These are phyloP conservation scores for Lepidium campestre DNA, from an alignment of 441 rosid species.

Conservation along the genomic window DNA sequence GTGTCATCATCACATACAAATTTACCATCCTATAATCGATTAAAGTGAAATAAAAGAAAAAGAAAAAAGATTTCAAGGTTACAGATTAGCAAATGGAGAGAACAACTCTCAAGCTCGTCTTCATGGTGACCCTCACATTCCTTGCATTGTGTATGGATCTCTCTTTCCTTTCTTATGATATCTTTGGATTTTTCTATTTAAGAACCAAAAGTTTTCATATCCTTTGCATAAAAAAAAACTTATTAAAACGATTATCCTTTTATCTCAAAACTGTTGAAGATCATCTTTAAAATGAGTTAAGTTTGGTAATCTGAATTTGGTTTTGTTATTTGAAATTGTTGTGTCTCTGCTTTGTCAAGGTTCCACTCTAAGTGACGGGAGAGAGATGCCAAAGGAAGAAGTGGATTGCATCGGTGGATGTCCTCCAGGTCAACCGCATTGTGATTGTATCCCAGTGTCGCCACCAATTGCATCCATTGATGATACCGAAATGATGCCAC, in stretches of 20 bases:
- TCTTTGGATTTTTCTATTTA: background rate
- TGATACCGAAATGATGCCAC: too few relatives aligned
- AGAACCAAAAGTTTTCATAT: background rate
- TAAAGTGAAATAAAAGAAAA: background rate
- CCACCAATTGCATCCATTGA: too few relatives aligned
- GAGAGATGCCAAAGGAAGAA: background rate
- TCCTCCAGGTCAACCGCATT: too few relatives aligned
- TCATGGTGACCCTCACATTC: background rate
- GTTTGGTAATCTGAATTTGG: background rate
- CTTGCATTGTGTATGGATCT: conserved; percentile 10
- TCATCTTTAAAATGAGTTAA: background rate
- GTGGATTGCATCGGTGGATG: background rate
- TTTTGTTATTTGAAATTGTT: background rate
- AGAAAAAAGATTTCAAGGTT: background rate
- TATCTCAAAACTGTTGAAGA: background rate
- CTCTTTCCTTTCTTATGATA: background rate
- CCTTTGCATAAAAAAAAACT: too few relatives aligned
- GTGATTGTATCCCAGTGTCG: too few relatives aligned
- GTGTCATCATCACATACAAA: background rate
- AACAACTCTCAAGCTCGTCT: conserved; percentile 10
- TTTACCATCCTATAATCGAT: background rate
- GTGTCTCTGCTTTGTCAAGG: background rate
- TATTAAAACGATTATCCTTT: too few relatives aligned
- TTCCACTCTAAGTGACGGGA: background rate
- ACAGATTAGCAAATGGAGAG: conserved; percentile 8